Conservation (phyloP, 305 asterid genomes). For the Fraxinus albicans region DNA sequence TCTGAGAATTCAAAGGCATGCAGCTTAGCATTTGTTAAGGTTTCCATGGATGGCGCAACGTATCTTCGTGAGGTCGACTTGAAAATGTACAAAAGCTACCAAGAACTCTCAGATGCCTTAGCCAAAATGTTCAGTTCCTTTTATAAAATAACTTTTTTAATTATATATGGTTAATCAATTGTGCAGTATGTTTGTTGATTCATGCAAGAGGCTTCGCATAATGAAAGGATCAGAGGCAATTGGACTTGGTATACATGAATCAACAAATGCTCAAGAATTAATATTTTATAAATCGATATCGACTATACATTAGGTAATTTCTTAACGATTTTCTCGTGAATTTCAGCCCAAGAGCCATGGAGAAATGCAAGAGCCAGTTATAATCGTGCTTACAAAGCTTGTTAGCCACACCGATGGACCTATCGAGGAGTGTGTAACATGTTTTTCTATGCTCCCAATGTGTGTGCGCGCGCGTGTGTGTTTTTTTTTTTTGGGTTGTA, state of each 20-base stretch:
- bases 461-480: background rate
- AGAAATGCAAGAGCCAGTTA: conserved; percentile 50
- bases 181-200: conserved; percentile 27
- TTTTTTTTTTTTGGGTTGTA: background rate
- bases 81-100: conserved; percentile 27
- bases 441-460: conserved; percentile 1
- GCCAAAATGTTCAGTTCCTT: conserved; percentile 39
- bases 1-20: conserved; percentile 30
- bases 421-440: conserved; percentile 15
- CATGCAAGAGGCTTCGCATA: conserved; percentile 30
- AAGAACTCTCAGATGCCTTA: conserved; percentile 33
- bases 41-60: conserved; percentile 38
- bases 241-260: conserved; percentile 18
- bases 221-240: conserved; percentile 32
- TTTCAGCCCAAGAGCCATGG: conserved; percentile 53
- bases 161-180: background rate
- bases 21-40: conserved; percentile 38
- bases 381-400: background rate
- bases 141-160: too few relatives aligned
- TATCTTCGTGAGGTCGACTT: conserved; percentile 35
- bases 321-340: background rate
- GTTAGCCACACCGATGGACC: background rate
- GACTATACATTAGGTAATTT: background rate
- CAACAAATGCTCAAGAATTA: background rate
- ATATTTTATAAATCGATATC: background rate